Percentiles rank a stretch among this genome's conserved stretches.
These are phyloP conservation scores for Pseudogymnoascus destructans DNA, from an alignment of 2,329 filamentous ascomycete genomes.

Conservation along the genomic window DNA sequence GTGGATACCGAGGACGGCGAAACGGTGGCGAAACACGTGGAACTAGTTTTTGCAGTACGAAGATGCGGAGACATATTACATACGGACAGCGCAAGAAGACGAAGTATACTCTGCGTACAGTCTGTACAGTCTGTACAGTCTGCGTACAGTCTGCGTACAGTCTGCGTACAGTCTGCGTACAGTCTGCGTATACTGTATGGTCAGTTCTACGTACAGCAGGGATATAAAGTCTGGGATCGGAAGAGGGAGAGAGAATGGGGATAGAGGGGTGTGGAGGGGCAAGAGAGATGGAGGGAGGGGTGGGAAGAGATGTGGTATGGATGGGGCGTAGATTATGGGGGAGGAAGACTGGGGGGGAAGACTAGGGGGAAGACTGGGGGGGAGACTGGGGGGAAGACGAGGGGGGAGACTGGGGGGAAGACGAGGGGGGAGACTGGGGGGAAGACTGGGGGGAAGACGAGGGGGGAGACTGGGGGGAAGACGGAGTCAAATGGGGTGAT, in stretches of 20 bases:
- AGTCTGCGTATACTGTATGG: too few relatives aligned
- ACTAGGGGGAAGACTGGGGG: too few relatives aligned
- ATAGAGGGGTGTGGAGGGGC: neutral
- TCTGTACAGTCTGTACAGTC: neutral
- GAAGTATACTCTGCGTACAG: neutral
- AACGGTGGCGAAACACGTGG: neutral
- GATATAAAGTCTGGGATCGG: constrained; percentile 9
- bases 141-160: neutral
- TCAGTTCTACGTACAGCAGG: too few relatives aligned
- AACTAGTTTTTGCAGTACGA: neutral
- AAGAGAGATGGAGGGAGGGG: neutral
- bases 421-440: too few relatives aligned
- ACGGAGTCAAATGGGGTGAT: neutral
- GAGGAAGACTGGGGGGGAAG: too few relatives aligned
- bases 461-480: too few relatives aligned
- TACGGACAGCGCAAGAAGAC: neutral
- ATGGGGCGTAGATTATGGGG: too few relatives aligned
- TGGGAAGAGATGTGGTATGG: neutral
- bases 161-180: too few relatives aligned
- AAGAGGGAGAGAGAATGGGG: neutral
- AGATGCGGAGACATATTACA: neutral
- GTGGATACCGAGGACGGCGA: neutral
- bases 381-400: too few relatives aligned
- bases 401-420: too few relatives aligned
- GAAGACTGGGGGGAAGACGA: too few relatives aligned